These are phyloP conservation scores for Clavariopsis aquatica DNA, from an alignment of 495 filamentous ascomycete genomes.

Conservation along the genomic window DNA sequence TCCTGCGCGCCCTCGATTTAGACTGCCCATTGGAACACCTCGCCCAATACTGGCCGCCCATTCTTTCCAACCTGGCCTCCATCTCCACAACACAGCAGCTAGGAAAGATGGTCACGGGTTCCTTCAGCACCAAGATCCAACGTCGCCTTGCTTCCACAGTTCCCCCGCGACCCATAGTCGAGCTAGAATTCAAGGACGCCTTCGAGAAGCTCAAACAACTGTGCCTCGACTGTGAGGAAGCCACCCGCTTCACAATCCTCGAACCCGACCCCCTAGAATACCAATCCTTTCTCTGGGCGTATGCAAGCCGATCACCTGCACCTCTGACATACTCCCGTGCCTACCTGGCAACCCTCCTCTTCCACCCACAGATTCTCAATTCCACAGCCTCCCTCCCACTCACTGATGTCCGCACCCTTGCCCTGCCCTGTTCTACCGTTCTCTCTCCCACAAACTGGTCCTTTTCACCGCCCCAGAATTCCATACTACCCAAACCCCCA, in stretches of 20 bases:
- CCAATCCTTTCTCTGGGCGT: constrained; percentile 65
- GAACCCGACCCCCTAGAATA: constrained; percentile 16
- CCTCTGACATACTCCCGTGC: constrained; percentile 83
- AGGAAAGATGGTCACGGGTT: constrained; percentile 67
- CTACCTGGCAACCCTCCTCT: constrained; percentile 74
- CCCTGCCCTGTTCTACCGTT: constrained; percentile 69
- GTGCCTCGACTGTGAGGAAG: constrained; percentile 69
- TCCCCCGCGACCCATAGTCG: constrained; percentile 86
- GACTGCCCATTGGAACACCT: constrained; percentile 20
- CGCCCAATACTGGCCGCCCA: constrained; percentile 20
- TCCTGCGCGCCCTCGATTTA: constrained; percentile 34
- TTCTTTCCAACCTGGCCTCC: constrained; percentile 13
- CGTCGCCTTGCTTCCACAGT: constrained; percentile 86
- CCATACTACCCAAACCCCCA: constrained; percentile 56
- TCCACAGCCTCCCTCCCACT: constrained; percentile 65
- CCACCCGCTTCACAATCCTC: constrained; percentile 25
- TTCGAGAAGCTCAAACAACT: constrained; percentile 67
- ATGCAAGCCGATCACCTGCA: constrained; percentile 76
- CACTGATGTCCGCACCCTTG: constrained; percentile 73
- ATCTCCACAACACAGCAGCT: constrained; percentile 60
- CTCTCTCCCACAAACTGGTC: constrained; percentile 72
- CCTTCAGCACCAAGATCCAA: constrained; percentile 90
- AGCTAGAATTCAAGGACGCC: constrained; percentile 70
- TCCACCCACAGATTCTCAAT: constrained; percentile 63
- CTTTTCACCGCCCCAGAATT: constrained; percentile 63